These are phyloP conservation scores for Trichophyton rubrum DNA, from an alignment of 2,329 filamentous ascomycete species.

Conservation along the genomic window DNA sequence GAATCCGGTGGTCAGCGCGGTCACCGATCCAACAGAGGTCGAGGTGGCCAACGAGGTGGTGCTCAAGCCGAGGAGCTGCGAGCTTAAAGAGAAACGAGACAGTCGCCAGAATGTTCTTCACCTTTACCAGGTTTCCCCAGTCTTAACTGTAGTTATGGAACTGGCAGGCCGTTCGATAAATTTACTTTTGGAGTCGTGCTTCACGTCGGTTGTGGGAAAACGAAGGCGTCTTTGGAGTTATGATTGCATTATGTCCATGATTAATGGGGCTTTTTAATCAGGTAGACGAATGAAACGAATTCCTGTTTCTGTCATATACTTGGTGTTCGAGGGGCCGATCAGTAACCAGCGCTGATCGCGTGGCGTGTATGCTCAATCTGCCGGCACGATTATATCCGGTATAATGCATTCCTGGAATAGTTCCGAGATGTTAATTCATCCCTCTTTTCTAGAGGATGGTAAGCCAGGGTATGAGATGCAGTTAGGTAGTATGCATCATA, in stretches of 20 bases:
- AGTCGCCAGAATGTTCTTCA: background rate
- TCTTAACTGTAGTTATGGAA: background rate
- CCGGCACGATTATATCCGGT: no score
- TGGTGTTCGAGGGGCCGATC: background rate
- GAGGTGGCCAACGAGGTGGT: slow-evolving; percentile 28
- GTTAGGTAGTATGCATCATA: no score
- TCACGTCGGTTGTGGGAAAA: slow-evolving; percentile 13
- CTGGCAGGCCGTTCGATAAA: slow-evolving; percentile 1
- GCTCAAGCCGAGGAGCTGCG: slow-evolving; percentile 29
- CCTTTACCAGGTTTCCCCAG: background rate
- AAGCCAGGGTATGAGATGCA: no score
- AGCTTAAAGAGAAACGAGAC: slow-evolving; percentile 17
- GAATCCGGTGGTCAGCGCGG: slow-evolving; percentile 26
- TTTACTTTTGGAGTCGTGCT: slow-evolving; percentile 5
- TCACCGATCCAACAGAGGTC: slow-evolving; percentile 34
- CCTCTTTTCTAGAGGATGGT: no score
- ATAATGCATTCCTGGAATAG: no score
- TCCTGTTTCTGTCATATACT: background rate
- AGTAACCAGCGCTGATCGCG: background rate
- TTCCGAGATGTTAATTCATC: no score
- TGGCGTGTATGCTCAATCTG: background rate
- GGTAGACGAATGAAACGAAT: slow-evolving; percentile 1
- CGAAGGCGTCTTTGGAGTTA: slow-evolving; percentile 16
- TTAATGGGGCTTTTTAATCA: background rate
- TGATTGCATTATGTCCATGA: background rate